Evolutionary conservation across 148 eudicot species (phyloP).

Genomic region (Fagopyrum homotropicum): DNA sequence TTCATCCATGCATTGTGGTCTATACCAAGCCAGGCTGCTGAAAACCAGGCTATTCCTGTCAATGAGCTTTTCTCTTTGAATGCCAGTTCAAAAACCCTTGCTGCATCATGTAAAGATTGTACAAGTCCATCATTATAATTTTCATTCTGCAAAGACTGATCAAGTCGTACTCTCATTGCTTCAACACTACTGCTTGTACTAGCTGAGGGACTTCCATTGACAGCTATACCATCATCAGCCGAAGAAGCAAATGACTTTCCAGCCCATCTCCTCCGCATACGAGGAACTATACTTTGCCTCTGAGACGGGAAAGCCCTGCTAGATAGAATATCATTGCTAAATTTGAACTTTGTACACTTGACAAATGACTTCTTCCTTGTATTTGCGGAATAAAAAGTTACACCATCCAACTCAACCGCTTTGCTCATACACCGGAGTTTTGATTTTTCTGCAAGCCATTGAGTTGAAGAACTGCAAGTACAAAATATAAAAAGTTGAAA

Average conservation of each 20-base stretch:
- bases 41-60: constrained; percentile 70
- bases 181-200: constrained; percentile 51
- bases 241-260: constrained; percentile 40
- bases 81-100: constrained; percentile 84
- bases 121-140: constrained; percentile 74
- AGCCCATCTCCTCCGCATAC: constrained; percentile 35
- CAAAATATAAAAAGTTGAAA: constrained; percentile 14
- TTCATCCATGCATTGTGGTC: constrained; percentile 84
- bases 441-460: constrained; percentile 38
- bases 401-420: constrained; percentile 33
- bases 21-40: constrained; percentile 83
- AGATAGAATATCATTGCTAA: constrained; percentile 25
- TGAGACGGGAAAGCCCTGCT: constrained; percentile 29
- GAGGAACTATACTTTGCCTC: constrained; percentile 26
- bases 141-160: constrained; percentile 59
- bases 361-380: constrained; percentile 36
- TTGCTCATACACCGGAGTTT: constrained; percentile 28
- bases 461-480: constrained; percentile 61
- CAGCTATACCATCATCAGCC: constrained; percentile 76
- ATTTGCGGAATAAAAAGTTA: constrained; percentile 24
- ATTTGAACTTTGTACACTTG: constrained; percentile 36
- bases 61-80: constrained; percentile 53
- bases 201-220: constrained; percentile 64
- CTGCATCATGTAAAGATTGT: constrained; percentile 82
- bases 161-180: constrained; percentile 56